Base-by-base conservation (phyloP, 2,329 filamentous ascomycete genomes). In the Verticillium zaregamsianum region DNA sequence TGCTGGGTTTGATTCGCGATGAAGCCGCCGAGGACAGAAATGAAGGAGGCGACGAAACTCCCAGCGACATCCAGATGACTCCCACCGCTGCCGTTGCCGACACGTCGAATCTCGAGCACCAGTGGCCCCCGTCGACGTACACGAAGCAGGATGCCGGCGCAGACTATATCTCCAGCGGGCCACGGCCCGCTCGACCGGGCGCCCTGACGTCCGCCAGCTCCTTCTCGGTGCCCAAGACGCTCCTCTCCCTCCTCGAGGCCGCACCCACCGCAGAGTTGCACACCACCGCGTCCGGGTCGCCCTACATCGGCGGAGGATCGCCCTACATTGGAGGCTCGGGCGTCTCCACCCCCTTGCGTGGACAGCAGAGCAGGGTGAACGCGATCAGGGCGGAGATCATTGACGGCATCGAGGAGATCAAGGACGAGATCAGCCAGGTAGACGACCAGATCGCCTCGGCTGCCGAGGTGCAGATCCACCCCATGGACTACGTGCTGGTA, bases 341-440 rank as follows among this genome's bases (percentile, higher is more conserved):
- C 25, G 70, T 80, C 9, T 84, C 82, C 17, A 84, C 81, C n/a
- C 79, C 83, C 25, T 71, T 79, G 60, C 70, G 74, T 61, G 66
- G 67, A 63, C 23, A 71, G 63, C 76, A 77, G 66, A 74, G 75
- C 17, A 82, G 81, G 64, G 74, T 80, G 60, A 84, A 90, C 63
- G 90, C 96, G 65, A 81, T 98, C 62, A 90, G 93, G 64, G 92
- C 92, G 15, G 95, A 98, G 75, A 90, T 98, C 31, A 89, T 97
- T 66, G 91, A 95, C 69, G 95, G 93, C 52, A 97, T 99, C 69
- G 89, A 92, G 69, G 95, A 99, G 74, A 93, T 99, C 63, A 91
- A 96, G 74, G 95, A 99, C 71, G 95, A 99, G 77, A 88, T 99
- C 61, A 90, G 90, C 66, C 90, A 94, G 72, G 93, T 93, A 8